Conservation (phyloP, 2,329 filamentous ascomycete species). For the Ophiostoma novo-ulmi region DNA sequence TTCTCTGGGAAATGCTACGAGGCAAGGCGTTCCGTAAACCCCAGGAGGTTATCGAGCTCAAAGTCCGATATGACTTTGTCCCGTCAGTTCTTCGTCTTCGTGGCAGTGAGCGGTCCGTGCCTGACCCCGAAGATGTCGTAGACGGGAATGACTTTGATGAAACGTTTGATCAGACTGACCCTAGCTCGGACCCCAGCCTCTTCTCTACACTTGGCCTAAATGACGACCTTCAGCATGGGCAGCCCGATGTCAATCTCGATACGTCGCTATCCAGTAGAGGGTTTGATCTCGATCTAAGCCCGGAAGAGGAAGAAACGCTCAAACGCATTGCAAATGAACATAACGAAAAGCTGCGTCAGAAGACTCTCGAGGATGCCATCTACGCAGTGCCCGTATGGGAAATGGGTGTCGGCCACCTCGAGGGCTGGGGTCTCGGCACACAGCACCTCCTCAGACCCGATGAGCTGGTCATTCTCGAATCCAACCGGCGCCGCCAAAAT, state of each 20-base stretch:
- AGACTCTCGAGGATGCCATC: conserved; percentile 32
- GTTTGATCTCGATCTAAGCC: neutral
- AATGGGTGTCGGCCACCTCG: conserved; percentile 49
- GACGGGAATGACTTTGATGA: neutral
- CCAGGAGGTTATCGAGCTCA: conserved; percentile 51
- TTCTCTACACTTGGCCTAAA: neutral
- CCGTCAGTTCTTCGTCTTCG: conserved; percentile 23
- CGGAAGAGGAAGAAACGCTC: neutral
- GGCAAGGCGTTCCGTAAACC: conserved; percentile 46
- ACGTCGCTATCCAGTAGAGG: too few relatives aligned
- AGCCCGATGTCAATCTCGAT: neutral
- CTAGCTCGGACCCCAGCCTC: neutral
- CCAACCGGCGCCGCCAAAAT: conserved; percentile 39
- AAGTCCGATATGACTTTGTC: conserved; percentile 52
- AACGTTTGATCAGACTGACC: neutral
- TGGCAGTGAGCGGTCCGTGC: neutral
- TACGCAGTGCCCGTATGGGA: conserved; percentile 49
- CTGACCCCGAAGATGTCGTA: neutral
- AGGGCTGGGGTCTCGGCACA: conserved; percentile 51
- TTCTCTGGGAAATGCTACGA: conserved; percentile 57
- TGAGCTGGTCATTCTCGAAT: conserved; percentile 54
- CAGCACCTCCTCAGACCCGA: conserved; percentile 52
- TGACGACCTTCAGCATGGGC: neutral
- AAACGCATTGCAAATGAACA: neutral
- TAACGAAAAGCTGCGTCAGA: neutral